Base-by-base conservation (phyloP, 2,329 filamentous ascomycete genomes). In the Epichloe scottii region DNA sequence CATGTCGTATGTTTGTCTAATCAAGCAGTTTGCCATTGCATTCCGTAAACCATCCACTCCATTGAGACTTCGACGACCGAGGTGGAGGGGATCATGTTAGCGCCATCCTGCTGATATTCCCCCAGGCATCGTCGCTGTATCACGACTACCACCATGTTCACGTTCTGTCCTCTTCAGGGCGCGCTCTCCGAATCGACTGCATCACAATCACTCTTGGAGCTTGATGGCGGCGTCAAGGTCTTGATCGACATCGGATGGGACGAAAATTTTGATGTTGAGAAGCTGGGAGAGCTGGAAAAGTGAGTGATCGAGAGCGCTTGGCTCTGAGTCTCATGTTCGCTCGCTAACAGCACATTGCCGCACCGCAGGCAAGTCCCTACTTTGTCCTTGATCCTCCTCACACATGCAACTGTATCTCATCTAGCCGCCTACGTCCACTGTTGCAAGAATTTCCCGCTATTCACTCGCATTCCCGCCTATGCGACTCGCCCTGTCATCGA, bases 171-270 rank as follows among this genome's bases (percentile, higher is more conserved):
- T 45, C 76, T 98, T 52, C 84, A 95, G 59, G 93, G 93, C 65
- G 91, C 93, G 54, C 88, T 94, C 63, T 90, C 88, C 48, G 81
- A 86, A 58, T 93, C 89, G 45, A 76, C 83, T 53, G 90, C 91
- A 42, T 94, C 89, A 56, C 89, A 96, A 67, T 97, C 93, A n/a
- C 80, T 98, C 37, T 75, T 98, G 46, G 91, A 97, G 72, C 85
- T 98, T 51, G 93, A 98, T 71, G 91, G 91, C 57, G 93, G 91
- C 53, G 85, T 98, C 70, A 97, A 97, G 68, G 82, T 98, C 49
- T 78, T 98, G 50, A 81, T 98, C 38, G 91, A 96, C 64, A 84
- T 96, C 43, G 93, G 93, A 54, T 98, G 93, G 93, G 90, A 97
- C 65, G 89, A 95, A 65, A 79, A 79, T 2, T 97, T 98, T 65